A percentile compares a stretch with the other conserved stretches of the same genome.
phyloP scores from a whole-genome alignment of 768 basidiomycete genomes.

The Lepiota venenata region DNA sequence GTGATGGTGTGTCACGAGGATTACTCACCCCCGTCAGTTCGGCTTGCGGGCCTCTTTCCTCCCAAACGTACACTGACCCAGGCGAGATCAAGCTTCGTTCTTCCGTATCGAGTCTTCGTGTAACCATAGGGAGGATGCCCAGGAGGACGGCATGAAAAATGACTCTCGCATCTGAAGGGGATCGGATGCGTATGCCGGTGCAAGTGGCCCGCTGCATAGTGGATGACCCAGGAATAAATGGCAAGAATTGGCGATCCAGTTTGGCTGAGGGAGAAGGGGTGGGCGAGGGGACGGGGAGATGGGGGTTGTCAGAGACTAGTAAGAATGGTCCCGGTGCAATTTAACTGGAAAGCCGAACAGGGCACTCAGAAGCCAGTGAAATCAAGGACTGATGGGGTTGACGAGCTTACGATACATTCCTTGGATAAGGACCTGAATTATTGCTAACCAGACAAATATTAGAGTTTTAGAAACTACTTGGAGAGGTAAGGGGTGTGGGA shows the following conservation, averaged over 20 bases:
- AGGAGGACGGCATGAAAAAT: constrained; percentile 74
- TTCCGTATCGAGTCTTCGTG: constrained; percentile 70
- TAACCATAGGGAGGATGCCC: constrained; percentile 72
- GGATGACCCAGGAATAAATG: constrained; percentile 8
- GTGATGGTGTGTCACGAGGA: background rate
- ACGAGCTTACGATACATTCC: constrained; percentile 34
- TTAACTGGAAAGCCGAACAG: constrained; percentile 31
- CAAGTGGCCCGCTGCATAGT: constrained; percentile 51
- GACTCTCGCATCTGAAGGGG: constrained; percentile 49
- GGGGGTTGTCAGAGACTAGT: constrained; percentile 21
- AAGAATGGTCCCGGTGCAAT: constrained; percentile 19
- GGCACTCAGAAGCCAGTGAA: constrained; percentile 28
- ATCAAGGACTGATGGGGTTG: constrained; percentile 39
- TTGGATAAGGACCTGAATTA: constrained; percentile 27
- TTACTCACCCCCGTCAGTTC: constrained; percentile 67
- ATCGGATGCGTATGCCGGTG: constrained; percentile 47
- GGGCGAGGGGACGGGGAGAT: constrained; percentile 16
- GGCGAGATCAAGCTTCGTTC: constrained; percentile 70
- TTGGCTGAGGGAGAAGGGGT: constrained; percentile 11
- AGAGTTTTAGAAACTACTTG: constrained; percentile 48
- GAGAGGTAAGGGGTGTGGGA: constrained; percentile 29
- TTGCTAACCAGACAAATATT: constrained; percentile 30
- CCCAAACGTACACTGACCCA: constrained; percentile 83
- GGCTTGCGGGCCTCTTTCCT: constrained; percentile 70
- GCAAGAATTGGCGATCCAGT: constrained; percentile 10